These are phyloP conservation scores for Neurospora africana DNA, from an alignment of 495 filamentous ascomycete genomes.

Conservation along the genomic window DNA sequence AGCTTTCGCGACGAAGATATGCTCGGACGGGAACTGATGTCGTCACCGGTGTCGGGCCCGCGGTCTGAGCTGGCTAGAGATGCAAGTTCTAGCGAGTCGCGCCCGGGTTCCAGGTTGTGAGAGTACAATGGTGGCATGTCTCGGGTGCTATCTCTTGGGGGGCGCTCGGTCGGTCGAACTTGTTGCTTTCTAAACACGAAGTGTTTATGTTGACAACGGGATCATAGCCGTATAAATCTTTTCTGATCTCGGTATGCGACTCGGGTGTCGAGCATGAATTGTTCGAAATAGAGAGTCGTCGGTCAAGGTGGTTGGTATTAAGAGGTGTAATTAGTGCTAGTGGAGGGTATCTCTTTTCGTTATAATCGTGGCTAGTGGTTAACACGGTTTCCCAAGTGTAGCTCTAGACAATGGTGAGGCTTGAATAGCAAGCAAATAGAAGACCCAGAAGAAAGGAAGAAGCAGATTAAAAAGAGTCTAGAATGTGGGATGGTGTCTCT, in stretches of 20 bases:
- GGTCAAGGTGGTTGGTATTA: not conserved
- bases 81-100: slow-evolving; percentile 93
- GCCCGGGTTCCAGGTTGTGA: slow-evolving; percentile 40
- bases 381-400: not conserved
- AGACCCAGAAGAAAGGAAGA: not conserved
- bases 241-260: not conserved
- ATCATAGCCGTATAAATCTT: not conserved
- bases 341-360: not conserved
- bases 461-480: not conserved
- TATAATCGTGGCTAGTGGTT: not conserved
- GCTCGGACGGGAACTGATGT: slow-evolving; percentile 61
- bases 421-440: not conserved
- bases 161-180: not conserved
- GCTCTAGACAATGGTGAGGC: not conserved
- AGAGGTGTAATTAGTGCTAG: not conserved
- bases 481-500: not conserved
- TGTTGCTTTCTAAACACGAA: not conserved
- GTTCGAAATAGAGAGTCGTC: not conserved
- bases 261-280: not conserved
- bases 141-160: not conserved
- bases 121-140: slow-evolving; percentile 36
- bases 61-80: slow-evolving; percentile 78
- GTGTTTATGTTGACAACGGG: not conserved
- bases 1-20: slow-evolving; percentile 84
- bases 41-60: slow-evolving; percentile 49